Evolutionary conservation across 352 stramenopile species (phyloP), one percentile per base, ranked within the genome.

Genomic region (Phytophthora fragariaefolia): DNA sequence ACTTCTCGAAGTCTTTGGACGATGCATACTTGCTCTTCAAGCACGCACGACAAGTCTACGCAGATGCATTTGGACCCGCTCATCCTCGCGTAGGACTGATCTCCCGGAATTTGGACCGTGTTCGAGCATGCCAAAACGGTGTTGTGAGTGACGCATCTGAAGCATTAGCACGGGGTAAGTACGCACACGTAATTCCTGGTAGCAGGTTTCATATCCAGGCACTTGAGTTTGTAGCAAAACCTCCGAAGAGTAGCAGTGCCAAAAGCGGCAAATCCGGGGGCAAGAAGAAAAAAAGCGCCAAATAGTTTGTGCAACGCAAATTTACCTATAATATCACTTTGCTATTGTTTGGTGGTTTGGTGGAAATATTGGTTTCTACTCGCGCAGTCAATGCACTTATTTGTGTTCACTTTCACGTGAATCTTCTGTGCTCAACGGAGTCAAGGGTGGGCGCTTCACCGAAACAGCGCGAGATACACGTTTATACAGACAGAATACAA

Each of bases 181-280:
- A 89, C 45, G 34, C 58, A 7, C 81, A 89, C 40, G 76, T 91
- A n/a, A 90, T 89, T 56, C 81, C 79, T 17, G 80, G 79, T 12
- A 86, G 72, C 45, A 77, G 55, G 2, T 90, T 90, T 42, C 81
- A 91, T 70, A 91, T 91, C 72, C 72, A 77, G 18, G 82, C 80
- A n/a, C 66, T 89, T 28, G 83, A 87, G 34, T 66, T 63, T 3
- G 73, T 77, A 18, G 23, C 56, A 8, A 73, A 69, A 23, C n/a
- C 48, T 27, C 3, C 40, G 7, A 53, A 49, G 23, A 63, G 22
- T 9, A 67, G 32, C 9, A 74, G 34, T 13, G 75, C 67, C 30
- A 66, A 58, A 30, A 30, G 50, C n/a, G 50, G 69, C 18, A 78
- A 73, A 40, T 75, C 77, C 24, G 71, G 47, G 1, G 70, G 34